Percentiles rank a stretch among this genome's conserved stretches.
These are phyloP conservation scores for Xylaria sp. DNA, from an alignment of 2,329 filamentous ascomycete genomes.

Conservation along the genomic window DNA sequence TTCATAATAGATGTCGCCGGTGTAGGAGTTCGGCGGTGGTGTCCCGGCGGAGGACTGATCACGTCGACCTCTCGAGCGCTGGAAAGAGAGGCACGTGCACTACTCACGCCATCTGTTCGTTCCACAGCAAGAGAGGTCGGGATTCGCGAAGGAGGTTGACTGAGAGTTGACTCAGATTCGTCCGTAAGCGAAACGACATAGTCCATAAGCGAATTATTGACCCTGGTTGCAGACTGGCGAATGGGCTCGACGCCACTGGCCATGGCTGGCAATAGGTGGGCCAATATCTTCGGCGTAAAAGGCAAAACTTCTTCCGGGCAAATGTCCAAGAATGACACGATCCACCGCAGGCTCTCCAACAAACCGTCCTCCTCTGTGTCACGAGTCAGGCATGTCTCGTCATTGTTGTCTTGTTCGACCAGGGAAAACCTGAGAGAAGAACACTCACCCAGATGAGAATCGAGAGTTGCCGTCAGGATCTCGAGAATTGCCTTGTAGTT, in stretches of 20 bases:
- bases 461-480: slow-evolving; percentile 83
- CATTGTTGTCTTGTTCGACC: neutral
- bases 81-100: slow-evolving; percentile 47
- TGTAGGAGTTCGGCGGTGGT: slow-evolving; percentile 43
- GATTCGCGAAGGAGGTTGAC: slow-evolving; percentile 38
- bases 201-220: slow-evolving; percentile 87
- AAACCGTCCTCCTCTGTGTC: slow-evolving; percentile 78
- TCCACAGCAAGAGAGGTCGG: slow-evolving; percentile 39
- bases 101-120: slow-evolving; percentile 42
- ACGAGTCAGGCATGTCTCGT: slow-evolving; percentile 15
- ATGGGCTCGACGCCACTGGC: slow-evolving; percentile 88
- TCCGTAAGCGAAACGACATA: slow-evolving; percentile 90
- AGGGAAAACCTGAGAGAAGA: neutral
- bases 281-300: slow-evolving; percentile 87
- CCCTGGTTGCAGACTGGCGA: slow-evolving; percentile 77
- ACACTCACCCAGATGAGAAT: slow-evolving; percentile 66
- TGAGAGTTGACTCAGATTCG: slow-evolving; percentile 45
- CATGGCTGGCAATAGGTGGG: slow-evolving; percentile 88
- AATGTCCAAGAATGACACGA: slow-evolving; percentile 94
- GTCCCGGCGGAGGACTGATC: slow-evolving; percentile 47
- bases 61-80: slow-evolving; percentile 51
- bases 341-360: slow-evolving; percentile 87
- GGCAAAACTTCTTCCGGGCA: slow-evolving; percentile 93
- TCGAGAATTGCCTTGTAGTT: slow-evolving; percentile 88
- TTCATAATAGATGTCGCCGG: slow-evolving; percentile 39